Evolutionary conservation across 2,329 filamentous ascomycete genomes (phyloP), one percentile per base, ranked within the genome.

Genomic region (Phaeosphaeria sp.): DNA sequence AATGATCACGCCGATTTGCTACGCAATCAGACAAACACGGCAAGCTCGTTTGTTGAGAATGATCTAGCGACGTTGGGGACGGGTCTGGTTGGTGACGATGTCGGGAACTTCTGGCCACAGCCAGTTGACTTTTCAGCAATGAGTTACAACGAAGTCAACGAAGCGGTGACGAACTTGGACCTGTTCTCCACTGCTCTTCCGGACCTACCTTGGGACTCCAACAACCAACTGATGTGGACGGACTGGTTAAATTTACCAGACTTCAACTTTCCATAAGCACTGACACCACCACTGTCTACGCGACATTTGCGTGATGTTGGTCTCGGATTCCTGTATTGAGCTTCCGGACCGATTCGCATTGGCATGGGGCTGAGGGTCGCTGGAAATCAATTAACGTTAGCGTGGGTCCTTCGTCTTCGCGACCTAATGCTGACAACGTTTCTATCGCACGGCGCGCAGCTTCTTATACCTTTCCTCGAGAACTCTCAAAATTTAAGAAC

Each of bases 141-240:
- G 88, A 90, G 88, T 0, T 87, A 89, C 56, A 83, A 89, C 56
- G 87, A 90, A 68, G 88, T 90, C 47, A 82, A 86, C 5, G 86
- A 89, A 62, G 86, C 87, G 4, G 81, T 90, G 25, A 89, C 88
- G 66, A 84, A 86, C 60, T 85, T 87, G 0, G 86, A 84, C 3
- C 84, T 86, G 23, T 85, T 89, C 59, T 84, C 86, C 18, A 79
- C 82, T 1, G 81, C 79, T 2, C 81, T 86, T 56, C 81, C 83
- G 6, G 83, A 85, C 60, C 77, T 89, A 9, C 83, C 84, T 0
- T 83, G 86, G 77, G 85, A 88, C 41, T 85, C 89, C 47, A 82
- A 63, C 4, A 71, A 68, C 49, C 62, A 67, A 9, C 65, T 73
- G 21, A 62, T 64, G 50, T 75, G 71, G 72, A 71, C 72, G 41